Base-by-base conservation (phyloP, 2,329 filamentous ascomycete species). In the Xylariaceae sp. region DNA sequence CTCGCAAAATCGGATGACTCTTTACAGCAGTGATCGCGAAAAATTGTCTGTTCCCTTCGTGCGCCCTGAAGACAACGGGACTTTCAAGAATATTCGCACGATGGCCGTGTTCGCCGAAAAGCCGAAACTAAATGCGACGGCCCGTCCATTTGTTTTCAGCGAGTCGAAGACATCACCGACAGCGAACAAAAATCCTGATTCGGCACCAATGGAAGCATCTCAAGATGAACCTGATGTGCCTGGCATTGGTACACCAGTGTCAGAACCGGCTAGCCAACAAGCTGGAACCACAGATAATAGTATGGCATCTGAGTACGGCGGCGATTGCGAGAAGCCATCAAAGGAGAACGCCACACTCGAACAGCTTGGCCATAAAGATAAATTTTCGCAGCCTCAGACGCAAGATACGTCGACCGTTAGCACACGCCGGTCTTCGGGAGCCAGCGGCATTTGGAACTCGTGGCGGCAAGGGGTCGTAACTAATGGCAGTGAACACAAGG, bases 31-130 rank as follows among this genome's bases (percentile, higher is more conserved):
- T 66, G 89, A 95, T 55, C 82, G 87, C 45, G 90, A 88, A 68
- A 94, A 92, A 66, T 76, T 97, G 9, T 91, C 89, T 12, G 86
- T 99, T 35, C 94, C 94, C 2, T 87, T 99, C 62, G 91, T 96
- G 41, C 84, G 94, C 31, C 94, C 94, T 0, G 94, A 97, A 70
- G 87, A 95, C 64, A 90, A 96, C 54, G 78, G 76, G 3, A 73
- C 84, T 0, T 97, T 95, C 74, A 94, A 88, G 64, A 81, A 85
- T 62, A 78, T 97, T 47, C 83, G 76, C 64, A 91, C 87, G 1
- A 77, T 78, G 42, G 80, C 78, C 55, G 59, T 78, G n/a, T 57
- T 74, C 6, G 76, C 79, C 0, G 80, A 79, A 57, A 83, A 76
- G 66, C 77, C 78, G 6, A 83, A 80, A 60, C 71, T 86, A 31